Base-by-base conservation (phyloP, 1,284 basidiomycete species). In the Cryptococcus hybrid region DNA sequence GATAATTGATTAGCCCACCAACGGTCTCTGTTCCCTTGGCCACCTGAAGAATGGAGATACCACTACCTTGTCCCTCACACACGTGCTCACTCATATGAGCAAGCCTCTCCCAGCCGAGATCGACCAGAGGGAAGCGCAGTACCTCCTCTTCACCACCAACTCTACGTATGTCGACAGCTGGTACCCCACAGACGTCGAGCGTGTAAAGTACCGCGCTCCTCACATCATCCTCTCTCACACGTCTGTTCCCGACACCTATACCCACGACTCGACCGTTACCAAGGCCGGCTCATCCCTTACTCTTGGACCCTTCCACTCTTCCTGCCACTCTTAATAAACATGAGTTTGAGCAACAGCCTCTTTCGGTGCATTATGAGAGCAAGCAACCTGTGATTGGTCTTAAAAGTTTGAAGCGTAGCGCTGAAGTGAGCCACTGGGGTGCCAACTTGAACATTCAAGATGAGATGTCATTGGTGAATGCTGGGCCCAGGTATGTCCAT, bases 381-480 rank as follows among this genome's bases (percentile, higher is more conserved):
- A 88, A 88, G 38, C 81, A 85, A 55, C 91, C 95, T 0, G 84
- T 96, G 45, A 76, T 93, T 11, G 86, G 90, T 61, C 80, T 96
- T 55, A 83, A 82, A 18, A 85, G 82, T 35, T 83, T 95, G 48
- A 82, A 85, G 56, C 86, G 96, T 47, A 74, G 83, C 0, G 92
- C 89, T 2, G 93, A 99, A 79, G 86, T 99, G 65, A 93, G 90
- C 62, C 95, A 99, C 75, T 99, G 95, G 96, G 93, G 94, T 45
- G 86, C 87, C 51, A 97, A 95, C 75, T 77, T 99, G 45, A 95
- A 96, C 70, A 88, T 95, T 48, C 85, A 97, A 75, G 94, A 99
- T 77, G 85, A 89, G 49, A 85, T 97, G 60, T 75, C 84, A 59
- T 80, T 99, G 18, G 84, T 85, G 73, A 99, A 99, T 73, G 87